Evolutionary conservation across 805 yeast genomes (phyloP).

Genomic region (Candida loeiensis): DNA sequence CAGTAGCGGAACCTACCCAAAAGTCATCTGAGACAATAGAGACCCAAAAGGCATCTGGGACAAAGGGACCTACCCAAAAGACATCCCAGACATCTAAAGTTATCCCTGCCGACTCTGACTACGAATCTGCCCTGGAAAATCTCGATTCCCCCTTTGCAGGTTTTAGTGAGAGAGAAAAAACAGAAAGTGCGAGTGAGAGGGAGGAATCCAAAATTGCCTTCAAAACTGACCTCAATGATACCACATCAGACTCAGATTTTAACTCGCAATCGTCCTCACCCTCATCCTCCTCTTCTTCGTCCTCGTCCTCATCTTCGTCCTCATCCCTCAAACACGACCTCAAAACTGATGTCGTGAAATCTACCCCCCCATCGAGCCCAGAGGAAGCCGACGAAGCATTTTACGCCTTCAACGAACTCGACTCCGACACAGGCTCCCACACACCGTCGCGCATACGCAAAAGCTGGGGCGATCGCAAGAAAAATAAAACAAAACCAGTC

Average conservation of each 20-base stretch:
- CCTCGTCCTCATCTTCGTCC: not conserved
- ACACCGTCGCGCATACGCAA: constrained; percentile 57
- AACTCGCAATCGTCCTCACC: not conserved
- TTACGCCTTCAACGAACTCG: constrained; percentile 54
- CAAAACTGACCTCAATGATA: too few relatives aligned
- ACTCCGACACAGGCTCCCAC: constrained; percentile 63
- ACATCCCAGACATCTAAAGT: too few relatives aligned
- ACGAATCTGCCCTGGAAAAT: constrained; percentile 33
- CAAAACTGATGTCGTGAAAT: constrained; percentile 13
- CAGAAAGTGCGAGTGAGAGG: constrained; percentile 2
- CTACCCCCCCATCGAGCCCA: constrained; percentile 9
- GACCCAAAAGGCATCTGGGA: too few relatives aligned
- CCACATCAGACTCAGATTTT: not conserved
- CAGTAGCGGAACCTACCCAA: constrained; percentile 14
- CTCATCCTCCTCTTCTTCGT: not conserved
- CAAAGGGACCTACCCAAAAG: constrained; percentile 14
- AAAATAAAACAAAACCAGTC: constrained; percentile 54
- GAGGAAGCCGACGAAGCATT: constrained; percentile 5
- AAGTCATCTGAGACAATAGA: too few relatives aligned
- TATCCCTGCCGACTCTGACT: constrained; percentile 22
- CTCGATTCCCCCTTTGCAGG: constrained; percentile 16
- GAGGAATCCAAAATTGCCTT: not conserved
- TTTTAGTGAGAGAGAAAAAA: constrained; percentile 10
- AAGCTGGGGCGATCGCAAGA: constrained; percentile 60
- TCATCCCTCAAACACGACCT: constrained; percentile 14